These are phyloP conservation scores for Furcasterigmium furcatum DNA, from an alignment of 2,329 filamentous ascomycete species.

Conservation along the genomic window DNA sequence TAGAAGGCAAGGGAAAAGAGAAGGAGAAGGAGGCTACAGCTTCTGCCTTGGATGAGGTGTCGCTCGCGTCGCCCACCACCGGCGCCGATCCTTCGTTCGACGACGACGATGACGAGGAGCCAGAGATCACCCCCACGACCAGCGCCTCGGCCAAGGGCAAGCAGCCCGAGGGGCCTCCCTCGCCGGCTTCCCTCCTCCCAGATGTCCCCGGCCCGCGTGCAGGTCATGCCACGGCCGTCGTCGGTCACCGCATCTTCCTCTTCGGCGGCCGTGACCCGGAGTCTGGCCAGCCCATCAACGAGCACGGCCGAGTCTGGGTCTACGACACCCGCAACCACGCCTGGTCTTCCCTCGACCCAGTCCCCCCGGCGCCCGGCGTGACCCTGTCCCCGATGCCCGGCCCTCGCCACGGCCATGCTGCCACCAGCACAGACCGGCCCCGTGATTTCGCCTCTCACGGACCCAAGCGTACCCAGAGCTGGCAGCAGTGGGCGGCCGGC, in stretches of 20 bases:
- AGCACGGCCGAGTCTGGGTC: constrained; percentile 72
- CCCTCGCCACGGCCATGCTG: constrained; percentile 69
- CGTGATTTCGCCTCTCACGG: constrained; percentile 37
- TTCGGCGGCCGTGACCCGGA: constrained; percentile 77
- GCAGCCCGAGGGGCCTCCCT: constrained; percentile 20
- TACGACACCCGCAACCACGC: constrained; percentile 62
- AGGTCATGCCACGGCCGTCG: constrained; percentile 67
- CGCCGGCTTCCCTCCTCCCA: constrained; percentile 20
- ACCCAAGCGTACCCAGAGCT: constrained; percentile 36
- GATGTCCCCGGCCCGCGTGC: constrained; percentile 65
- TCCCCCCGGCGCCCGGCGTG: constrained; percentile 35
- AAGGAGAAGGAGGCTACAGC: constrained; percentile 20
- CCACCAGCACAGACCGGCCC: constrained; percentile 55
- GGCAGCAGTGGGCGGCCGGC: constrained; percentile 54
- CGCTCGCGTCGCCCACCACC: constrained; percentile 29
- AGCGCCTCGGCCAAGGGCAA: constrained; percentile 33
- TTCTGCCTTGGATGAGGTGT: constrained; percentile 35
- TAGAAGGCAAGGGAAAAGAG: constrained; percentile 3
- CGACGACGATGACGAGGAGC: constrained; percentile 6
- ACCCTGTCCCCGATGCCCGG: constrained; percentile 45
- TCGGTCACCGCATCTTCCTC: constrained; percentile 70
- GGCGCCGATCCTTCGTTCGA: constrained; percentile 11
- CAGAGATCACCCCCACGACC: constrained; percentile 1
- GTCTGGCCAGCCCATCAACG: constrained; percentile 58
- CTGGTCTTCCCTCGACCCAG: constrained; percentile 66